Percentiles rank a stretch among this genome's conserved stretches.
Evolutionary conservation across 345 rosid genomes (phyloP).

Genomic region (Syzygium aromaticum): DNA sequence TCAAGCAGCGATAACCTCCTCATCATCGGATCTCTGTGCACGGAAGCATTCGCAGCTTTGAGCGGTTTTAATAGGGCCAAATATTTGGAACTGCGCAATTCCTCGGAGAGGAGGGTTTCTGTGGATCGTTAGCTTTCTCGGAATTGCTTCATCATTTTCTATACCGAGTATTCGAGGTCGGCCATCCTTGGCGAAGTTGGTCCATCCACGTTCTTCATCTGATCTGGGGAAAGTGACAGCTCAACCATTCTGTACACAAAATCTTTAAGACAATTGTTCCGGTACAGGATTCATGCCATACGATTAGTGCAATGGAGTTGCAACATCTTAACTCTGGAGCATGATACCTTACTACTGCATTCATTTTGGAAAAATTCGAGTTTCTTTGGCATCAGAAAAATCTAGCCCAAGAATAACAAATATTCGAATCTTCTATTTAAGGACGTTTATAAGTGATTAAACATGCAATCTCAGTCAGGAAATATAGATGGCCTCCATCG

Average conservation of each 20-base stretch:
- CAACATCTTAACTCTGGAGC: background rate
- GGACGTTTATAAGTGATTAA: background rate
- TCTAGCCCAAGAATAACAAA: background rate
- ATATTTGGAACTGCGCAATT: background rate
- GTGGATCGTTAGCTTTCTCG: background rate
- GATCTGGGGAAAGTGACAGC: background rate
- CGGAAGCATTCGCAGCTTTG: background rate
- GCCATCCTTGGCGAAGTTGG: background rate
- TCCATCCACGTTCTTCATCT: background rate
- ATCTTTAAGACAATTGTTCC: background rate
- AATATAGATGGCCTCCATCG: background rate
- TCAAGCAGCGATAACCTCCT: background rate
- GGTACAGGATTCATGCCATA: background rate
- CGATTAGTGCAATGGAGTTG: background rate
- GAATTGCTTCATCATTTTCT: background rate
- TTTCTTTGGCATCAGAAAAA: background rate
- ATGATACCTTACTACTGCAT: background rate
- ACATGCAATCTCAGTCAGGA: background rate
- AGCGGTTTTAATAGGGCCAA: background rate
- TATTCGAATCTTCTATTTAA: background rate
- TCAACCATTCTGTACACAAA: background rate
- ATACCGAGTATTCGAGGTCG: background rate
- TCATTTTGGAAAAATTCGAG: background rate
- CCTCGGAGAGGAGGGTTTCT: background rate
- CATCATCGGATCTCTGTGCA: background rate